phyloP scores from a whole-genome alignment of 306 rosid species.

The Lathyrus oleraceus region DNA sequence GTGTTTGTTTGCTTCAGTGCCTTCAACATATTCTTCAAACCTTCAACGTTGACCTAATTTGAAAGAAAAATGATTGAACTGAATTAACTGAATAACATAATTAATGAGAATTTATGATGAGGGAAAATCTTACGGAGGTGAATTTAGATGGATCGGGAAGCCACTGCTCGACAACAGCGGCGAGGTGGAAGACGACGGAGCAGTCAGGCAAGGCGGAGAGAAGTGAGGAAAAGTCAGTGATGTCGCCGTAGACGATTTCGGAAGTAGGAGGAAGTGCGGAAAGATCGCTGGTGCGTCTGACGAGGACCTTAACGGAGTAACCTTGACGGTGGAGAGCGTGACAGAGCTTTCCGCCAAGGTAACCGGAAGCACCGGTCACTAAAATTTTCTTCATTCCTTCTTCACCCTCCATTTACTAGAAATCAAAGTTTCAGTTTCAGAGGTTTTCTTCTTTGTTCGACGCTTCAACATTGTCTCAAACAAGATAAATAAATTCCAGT shows the following conservation, averaged over 20 bases:
- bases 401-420: neutral
- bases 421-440: neutral
- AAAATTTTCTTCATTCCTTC: constrained; percentile 52
- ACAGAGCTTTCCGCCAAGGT: constrained; percentile 80
- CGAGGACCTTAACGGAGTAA: constrained; percentile 67
- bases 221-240: constrained; percentile 70
- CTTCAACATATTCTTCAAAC: constrained; percentile 69
- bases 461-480: neutral
- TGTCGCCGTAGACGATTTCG: constrained; percentile 75
- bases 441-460: neutral
- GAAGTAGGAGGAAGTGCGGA: constrained; percentile 58
- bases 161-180: constrained; percentile 96
- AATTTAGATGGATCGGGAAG: constrained; percentile 85
- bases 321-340: constrained; percentile 55
- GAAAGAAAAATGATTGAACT: neutral
- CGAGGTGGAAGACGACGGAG: constrained; percentile 76
- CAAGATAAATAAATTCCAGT: too few relatives aligned
- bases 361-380: constrained; percentile 92
- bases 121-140: constrained; percentile 49
- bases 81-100: neutral
- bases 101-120: neutral
- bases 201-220: constrained; percentile 75
- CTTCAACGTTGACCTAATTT: constrained; percentile 74
- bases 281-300: constrained; percentile 79
- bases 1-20: constrained; percentile 70